Base-by-base conservation (phyloP, 2,329 filamentous ascomycete genomes). In the Curvularia spicifera region DNA sequence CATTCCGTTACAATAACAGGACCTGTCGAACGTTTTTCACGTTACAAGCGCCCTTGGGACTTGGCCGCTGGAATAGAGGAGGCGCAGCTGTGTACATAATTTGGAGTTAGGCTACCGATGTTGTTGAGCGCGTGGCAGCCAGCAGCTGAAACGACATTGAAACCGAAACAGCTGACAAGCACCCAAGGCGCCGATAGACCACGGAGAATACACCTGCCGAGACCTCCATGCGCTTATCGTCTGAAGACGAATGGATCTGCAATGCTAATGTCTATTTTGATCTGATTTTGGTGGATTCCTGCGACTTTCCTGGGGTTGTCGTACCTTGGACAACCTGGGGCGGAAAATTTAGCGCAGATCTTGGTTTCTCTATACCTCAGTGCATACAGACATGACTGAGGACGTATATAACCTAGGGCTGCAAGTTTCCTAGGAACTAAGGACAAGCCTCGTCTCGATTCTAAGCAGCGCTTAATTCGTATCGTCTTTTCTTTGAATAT, bases 161-260 rank as follows among this genome's bases (percentile, higher is more conserved):
- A 69, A 69, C 68, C 56, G 62, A 64, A 63, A 62, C 59, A 45
- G 63, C 49, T 57, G 63, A 67, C 68, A 68, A 62, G 63, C 50
- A 53, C 37, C 26, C 45, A 52, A 40, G 55, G 44, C 55, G 40
- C 28, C 58, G 43, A 58, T 18, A 40, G 33, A 44, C 57, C 53
- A 56, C 51, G 56, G 10, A 59, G 51, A 57, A 8, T 45, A 22
- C 20, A 33, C 26, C 18, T 51, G 13, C 49, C 50, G 53, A 46
- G 35, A 59, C 57, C 22, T 51, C 59, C 54, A 48, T 43, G 66
- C 67, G 63, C 62, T 60, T 63, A 49, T 56, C 51, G 63, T 65
- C 49, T 65, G 61, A 53, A 56, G 37, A 53, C 39, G 43, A 53
- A 49, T 43, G n/a, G 46, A 47, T 49, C 12, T 33, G 45, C 45